A percentile compares a stretch with the other conserved stretches of the same genome.
phyloP scores from a whole-genome alignment of 805 yeast genomes.

The Jamesozyma rosinii region DNA sequence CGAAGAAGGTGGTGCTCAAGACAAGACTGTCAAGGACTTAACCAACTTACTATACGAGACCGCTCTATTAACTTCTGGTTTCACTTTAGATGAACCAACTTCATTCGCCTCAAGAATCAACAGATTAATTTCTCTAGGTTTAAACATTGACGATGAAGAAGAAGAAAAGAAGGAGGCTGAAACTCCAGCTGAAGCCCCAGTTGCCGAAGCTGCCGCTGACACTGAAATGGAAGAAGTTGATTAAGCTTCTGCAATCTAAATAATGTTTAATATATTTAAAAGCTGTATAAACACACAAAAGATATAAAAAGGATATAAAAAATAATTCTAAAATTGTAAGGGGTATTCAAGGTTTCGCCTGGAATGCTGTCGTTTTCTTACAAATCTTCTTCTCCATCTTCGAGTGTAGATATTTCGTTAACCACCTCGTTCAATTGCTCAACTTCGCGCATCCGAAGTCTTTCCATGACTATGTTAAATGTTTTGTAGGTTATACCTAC shows the following conservation, averaged over 20 bases:
- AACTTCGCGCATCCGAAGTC: background rate
- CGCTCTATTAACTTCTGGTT: slow-evolving; percentile 96
- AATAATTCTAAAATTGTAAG: background rate
- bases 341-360: background rate
- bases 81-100: slow-evolving; percentile 96
- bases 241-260: slow-evolving; percentile 24
- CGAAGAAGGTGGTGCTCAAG: slow-evolving; percentile 94
- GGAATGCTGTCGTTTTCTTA: too few species aligned
- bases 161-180: slow-evolving; percentile 41
- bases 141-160: slow-evolving; percentile 91
- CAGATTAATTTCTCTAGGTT: slow-evolving; percentile 95
- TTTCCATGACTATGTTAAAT: slow-evolving; percentile 6
- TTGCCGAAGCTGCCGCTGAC: slow-evolving; percentile 62
- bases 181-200: slow-evolving; percentile 35
- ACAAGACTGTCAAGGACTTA: slow-evolving; percentile 95
- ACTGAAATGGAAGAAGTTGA: slow-evolving; percentile 99
- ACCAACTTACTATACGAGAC: slow-evolving; percentile 95
- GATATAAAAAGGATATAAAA: background rate
- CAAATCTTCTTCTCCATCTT: background rate
- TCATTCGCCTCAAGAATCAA: slow-evolving; percentile 96
- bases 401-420: background rate
- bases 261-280: background rate
- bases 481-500: slow-evolving; percentile 13
- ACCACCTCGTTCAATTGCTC: slow-evolving; percentile 1
- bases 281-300: slow-evolving; percentile 1